Evolutionary conservation across 148 eudicot genomes (phyloP).

Genomic region (Camellia sinensis): DNA sequence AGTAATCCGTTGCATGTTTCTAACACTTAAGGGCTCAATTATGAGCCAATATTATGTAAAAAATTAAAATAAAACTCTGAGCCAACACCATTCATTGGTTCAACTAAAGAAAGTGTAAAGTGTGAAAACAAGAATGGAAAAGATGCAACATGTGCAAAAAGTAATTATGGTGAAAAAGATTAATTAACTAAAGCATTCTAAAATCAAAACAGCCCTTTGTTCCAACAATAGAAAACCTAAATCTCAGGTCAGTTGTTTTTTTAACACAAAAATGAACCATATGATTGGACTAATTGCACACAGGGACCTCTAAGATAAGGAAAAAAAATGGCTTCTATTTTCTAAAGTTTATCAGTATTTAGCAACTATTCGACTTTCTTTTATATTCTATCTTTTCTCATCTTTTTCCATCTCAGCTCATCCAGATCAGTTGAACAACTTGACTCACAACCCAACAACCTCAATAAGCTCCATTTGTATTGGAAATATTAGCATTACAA

Average conservation of each 20-base stretch:
- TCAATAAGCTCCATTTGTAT: background rate
- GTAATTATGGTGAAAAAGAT: background rate
- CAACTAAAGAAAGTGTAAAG: background rate
- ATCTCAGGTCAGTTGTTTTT: background rate
- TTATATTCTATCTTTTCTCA: background rate
- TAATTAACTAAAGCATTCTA: slow-evolving; percentile 7
- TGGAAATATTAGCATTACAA: background rate
- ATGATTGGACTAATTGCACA: background rate
- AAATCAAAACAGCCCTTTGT: background rate
- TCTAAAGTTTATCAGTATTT: background rate
- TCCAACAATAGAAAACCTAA: background rate
- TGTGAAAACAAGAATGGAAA: background rate
- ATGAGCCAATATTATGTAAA: background rate
- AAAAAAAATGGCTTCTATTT: background rate
- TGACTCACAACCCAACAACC: background rate
- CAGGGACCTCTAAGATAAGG: background rate
- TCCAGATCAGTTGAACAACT: slow-evolving; percentile 5
- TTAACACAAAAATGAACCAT: background rate
- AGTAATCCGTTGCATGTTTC: too few species aligned
- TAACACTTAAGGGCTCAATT: too few species aligned
- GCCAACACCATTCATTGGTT: background rate
- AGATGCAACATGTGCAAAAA: background rate
- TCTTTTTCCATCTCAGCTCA: background rate
- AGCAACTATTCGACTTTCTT: background rate
- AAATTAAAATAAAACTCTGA: background rate